Evolutionary conservation across 2,329 filamentous ascomycete species (phyloP), one percentile per base, ranked within the genome.

Genomic region (Pseudogymnoascus sp.): DNA sequence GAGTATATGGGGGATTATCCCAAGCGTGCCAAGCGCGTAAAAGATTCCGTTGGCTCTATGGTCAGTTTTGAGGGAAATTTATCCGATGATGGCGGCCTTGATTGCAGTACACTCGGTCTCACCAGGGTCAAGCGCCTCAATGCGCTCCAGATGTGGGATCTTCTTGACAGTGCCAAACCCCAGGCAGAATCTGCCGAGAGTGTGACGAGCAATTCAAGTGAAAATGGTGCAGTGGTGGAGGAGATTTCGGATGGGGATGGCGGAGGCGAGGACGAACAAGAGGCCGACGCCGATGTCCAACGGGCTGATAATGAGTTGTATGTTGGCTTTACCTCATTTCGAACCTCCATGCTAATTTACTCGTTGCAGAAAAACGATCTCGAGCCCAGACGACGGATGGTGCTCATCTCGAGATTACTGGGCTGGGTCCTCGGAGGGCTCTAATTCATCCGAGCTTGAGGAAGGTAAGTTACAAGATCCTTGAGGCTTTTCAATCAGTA

Each of bases 321-420:
- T 17, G 46, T 56, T 33, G 9, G 9, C 26, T 19, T 33, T 33
- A 17, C 31, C 26, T 11, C n/a, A 33, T 56, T 31, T 17, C n/a
- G n/a, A 11, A 56, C 26, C n/a, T 31, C n/a, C 26, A 56, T 56
- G 26, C 46, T 56, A 56, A 56, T 31, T 31, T 31, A 17, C n/a
- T 19, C 26, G 10, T 56, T 13, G 26, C 26, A 56, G 46, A 31
- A 26, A 19, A 19, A 4, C 46, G 19, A 19, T 56, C n/a, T 56
- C 46, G 4, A 56, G 46, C 26, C 46, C 46, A 33, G 46, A 56
- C 17, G 46, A 56, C 46, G 46, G 46, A 19, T 56, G 46, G 46
- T 56, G 46, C 26, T 56, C 46, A 11, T 56, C 46, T 33, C 46
- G 46, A 33, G 46, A 56, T 56, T 56, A 56, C 46, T 56, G 46